Percentiles rank a stretch among this genome's conserved stretches.
Evolutionary conservation across 1,284 basidiomycete genomes (phyloP).

Genomic region (Boletus semigastroideus): DNA sequence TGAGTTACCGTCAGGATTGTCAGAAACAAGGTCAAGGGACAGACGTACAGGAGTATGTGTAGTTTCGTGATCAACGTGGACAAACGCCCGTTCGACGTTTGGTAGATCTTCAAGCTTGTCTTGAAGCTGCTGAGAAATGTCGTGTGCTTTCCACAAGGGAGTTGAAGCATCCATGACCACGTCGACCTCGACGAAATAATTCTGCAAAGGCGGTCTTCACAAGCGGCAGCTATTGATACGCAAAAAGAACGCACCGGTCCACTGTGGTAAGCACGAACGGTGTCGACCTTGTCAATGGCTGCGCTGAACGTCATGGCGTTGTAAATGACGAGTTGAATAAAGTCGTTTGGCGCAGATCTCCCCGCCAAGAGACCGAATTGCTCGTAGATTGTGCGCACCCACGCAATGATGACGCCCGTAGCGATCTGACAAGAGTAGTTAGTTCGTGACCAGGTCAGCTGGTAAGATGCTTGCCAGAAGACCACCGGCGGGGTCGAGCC

Average conservation of each 20-base stretch:
- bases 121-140: slow-evolving; percentile 88
- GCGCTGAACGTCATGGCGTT: slow-evolving; percentile 88
- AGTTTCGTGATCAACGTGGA: slow-evolving; percentile 93
- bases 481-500: slow-evolving; percentile 82
- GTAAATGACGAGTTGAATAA: slow-evolving; percentile 89
- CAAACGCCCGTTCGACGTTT: slow-evolving; percentile 89
- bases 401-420: slow-evolving; percentile 76
- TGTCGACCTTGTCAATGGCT: slow-evolving; percentile 86
- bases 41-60: slow-evolving; percentile 73
- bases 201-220: slow-evolving; percentile 36
- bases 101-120: slow-evolving; percentile 93
- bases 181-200: slow-evolving; percentile 94
- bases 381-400: slow-evolving; percentile 72
- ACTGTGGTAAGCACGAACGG: slow-evolving; percentile 85
- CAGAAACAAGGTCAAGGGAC: neutral
- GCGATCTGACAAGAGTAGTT: slow-evolving; percentile 58
- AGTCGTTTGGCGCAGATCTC: slow-evolving; percentile 88
- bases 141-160: slow-evolving; percentile 90
- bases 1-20: slow-evolving; percentile 7
- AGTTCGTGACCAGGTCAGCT: slow-evolving; percentile 1
- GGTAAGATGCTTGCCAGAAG: slow-evolving; percentile 54
- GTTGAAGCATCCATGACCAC: slow-evolving; percentile 91
- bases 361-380: slow-evolving; percentile 91
- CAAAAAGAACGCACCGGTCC: slow-evolving; percentile 51
- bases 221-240: neutral